Conservation (phyloP, 495 filamentous ascomycete genomes). For the Hypoxylon lienhwacheense region DNA sequence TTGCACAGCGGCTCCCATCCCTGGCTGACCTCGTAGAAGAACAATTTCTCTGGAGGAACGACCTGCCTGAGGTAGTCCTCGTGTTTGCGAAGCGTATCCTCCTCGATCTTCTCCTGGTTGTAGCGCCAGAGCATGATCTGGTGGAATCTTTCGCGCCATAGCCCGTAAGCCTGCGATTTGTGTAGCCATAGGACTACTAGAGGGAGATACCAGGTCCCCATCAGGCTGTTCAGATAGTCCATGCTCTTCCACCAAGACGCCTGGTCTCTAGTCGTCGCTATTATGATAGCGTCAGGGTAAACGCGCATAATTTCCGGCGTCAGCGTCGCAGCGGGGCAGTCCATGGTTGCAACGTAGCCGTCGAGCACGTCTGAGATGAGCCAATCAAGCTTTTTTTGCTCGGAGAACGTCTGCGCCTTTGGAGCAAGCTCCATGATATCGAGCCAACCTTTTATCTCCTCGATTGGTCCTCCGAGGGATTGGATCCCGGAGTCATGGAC, state of each 20-base stretch:
- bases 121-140: slow-evolving; percentile 38
- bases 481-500: slow-evolving; percentile 42
- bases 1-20: slow-evolving; percentile 47
- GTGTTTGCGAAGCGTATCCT: slow-evolving; percentile 40
- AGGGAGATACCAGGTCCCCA: slow-evolving; percentile 41
- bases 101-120: slow-evolving; percentile 35
- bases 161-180: slow-evolving; percentile 35
- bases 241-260: slow-evolving; percentile 42
- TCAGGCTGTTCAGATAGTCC: slow-evolving; percentile 33
- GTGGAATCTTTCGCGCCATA: slow-evolving; percentile 37
- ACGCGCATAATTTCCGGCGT: slow-evolving; percentile 43
- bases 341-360: slow-evolving; percentile 45
- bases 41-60: slow-evolving; percentile 44
- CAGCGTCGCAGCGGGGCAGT: slow-evolving; percentile 39
- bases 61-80: slow-evolving; percentile 41
- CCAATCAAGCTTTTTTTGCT: slow-evolving; percentile 40
- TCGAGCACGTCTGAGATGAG: slow-evolving; percentile 37
- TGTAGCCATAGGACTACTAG: slow-evolving; percentile 37
- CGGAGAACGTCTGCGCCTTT: slow-evolving; percentile 33
- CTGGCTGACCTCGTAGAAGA: slow-evolving; percentile 50
- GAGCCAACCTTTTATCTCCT: slow-evolving; percentile 38
- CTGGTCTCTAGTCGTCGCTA: slow-evolving; percentile 41
- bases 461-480: slow-evolving; percentile 33
- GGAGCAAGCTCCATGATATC: slow-evolving; percentile 39
- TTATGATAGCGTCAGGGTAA: slow-evolving; percentile 44